phyloP scores from a whole-genome alignment of 2,329 filamentous ascomycete genomes.

The Colletotrichum simmondsii region DNA sequence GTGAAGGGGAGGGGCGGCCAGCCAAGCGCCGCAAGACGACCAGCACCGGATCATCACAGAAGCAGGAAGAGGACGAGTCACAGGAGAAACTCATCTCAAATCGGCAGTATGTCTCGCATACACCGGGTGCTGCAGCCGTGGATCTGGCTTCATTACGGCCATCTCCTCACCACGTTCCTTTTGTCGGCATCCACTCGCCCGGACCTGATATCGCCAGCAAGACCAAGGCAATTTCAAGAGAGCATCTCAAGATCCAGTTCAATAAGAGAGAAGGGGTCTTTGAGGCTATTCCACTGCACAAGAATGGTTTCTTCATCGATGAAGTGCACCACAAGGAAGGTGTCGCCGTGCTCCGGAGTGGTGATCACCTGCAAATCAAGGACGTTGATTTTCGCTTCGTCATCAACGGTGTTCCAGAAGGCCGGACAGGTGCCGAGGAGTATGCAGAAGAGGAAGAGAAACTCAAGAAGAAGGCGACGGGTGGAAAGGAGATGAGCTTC shows the following conservation, averaged over 20 bases:
- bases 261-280: slow-evolving; percentile 72
- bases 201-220: slow-evolving; percentile 68
- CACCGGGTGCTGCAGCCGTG: slow-evolving; percentile 67
- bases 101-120: slow-evolving; percentile 70
- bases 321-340: slow-evolving; percentile 67
- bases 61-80: slow-evolving; percentile 53
- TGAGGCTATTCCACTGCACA: slow-evolving; percentile 69
- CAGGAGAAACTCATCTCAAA: slow-evolving; percentile 64
- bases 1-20: slow-evolving; percentile 59
- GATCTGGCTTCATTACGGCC: slow-evolving; percentile 70
- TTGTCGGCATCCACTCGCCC: slow-evolving; percentile 79
- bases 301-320: slow-evolving; percentile 77
- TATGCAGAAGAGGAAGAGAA: slow-evolving; percentile 60
- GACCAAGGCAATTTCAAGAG: slow-evolving; percentile 79
- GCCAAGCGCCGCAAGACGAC: slow-evolving; percentile 59
- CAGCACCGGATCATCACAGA: slow-evolving; percentile 52
- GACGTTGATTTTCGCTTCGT: slow-evolving; percentile 75
- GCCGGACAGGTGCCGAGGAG: slow-evolving; percentile 69
- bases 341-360: slow-evolving; percentile 69
- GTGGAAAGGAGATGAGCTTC: slow-evolving; percentile 78
- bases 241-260: slow-evolving; percentile 79
- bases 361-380: slow-evolving; percentile 77
- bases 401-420: slow-evolving; percentile 71
- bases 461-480: slow-evolving; percentile 61
- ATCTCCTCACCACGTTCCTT: slow-evolving; percentile 70